Conservation (phyloP, 345 rosid genomes). For the Citropsis articulata region DNA sequence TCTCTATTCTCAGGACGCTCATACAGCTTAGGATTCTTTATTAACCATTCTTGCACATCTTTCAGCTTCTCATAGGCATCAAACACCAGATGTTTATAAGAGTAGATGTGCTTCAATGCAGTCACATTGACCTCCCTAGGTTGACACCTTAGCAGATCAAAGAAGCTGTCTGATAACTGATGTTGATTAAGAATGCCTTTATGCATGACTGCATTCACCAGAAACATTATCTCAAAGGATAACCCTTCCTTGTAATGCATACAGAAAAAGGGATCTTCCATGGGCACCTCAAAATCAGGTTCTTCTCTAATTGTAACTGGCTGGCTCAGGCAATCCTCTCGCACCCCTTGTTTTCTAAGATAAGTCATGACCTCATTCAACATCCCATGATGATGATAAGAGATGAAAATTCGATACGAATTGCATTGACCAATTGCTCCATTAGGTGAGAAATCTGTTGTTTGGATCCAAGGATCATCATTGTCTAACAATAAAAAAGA, state of each 20-base stretch:
- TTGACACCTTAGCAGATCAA: slow-evolving; percentile 53
- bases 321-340: slow-evolving; percentile 27
- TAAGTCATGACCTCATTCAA: slow-evolving; percentile 46
- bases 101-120: slow-evolving; percentile 66
- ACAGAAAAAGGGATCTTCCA: slow-evolving; percentile 53
- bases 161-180: slow-evolving; percentile 56
- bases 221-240: slow-evolving; percentile 58
- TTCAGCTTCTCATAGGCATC: slow-evolving; percentile 59
- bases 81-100: slow-evolving; percentile 51
- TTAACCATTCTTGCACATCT: slow-evolving; percentile 63
- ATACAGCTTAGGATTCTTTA: slow-evolving; percentile 51
- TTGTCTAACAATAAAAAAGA: slow-evolving; percentile 74
- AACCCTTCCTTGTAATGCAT: slow-evolving; percentile 51
- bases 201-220: slow-evolving; percentile 70
- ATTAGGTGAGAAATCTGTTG: slow-evolving; percentile 70
- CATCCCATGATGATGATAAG: slow-evolving; percentile 59
- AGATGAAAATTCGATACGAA: slow-evolving; percentile 52
- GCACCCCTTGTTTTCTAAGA: slow-evolving; percentile 53
- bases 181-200: slow-evolving; percentile 69
- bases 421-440: slow-evolving; percentile 75
- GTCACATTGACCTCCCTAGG: slow-evolving; percentile 55
- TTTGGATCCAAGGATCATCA: slow-evolving; percentile 94
- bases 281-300: slow-evolving; percentile 58
- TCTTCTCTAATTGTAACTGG: slow-evolving; percentile 48
- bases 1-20: slow-evolving; percentile 38